A percentile compares a stretch with the other conserved stretches of the same genome.
Conservation (phyloP, 2,329 filamentous ascomycete species). For the Neonectria coccinea region DNA sequence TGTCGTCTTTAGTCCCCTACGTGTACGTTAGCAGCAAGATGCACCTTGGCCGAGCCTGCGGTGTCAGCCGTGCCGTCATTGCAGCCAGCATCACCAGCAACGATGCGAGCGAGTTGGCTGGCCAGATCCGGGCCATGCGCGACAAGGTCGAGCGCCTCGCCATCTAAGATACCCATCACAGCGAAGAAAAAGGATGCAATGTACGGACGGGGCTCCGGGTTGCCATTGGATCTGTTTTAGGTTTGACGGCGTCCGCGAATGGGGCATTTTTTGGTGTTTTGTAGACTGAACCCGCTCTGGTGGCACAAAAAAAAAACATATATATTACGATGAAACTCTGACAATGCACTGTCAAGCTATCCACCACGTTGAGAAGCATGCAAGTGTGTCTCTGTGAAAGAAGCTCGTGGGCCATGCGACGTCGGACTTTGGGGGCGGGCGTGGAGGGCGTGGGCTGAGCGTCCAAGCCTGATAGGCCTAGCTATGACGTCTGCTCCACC, state of each 20-base stretch:
- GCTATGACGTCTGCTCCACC: conserved; percentile 44
- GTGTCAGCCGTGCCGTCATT: conserved; percentile 90
- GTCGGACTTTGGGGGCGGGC: conserved; percentile 28
- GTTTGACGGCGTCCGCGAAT: conserved; percentile 26
- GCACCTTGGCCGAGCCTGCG: conserved; percentile 87
- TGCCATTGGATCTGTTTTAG: conserved; percentile 29
- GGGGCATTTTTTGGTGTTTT: conserved; percentile 31
- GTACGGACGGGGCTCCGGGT: conserved; percentile 9
- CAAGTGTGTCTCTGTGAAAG: not conserved
- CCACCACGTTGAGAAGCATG: conserved; percentile 1
- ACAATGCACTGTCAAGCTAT: not conserved
- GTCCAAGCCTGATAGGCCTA: conserved; percentile 34
- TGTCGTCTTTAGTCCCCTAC: conserved; percentile 57
- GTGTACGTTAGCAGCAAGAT: conserved; percentile 83
- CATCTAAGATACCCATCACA: conserved; percentile 71
- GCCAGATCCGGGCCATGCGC: conserved; percentile 89
- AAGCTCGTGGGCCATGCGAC: conserved; percentile 34
- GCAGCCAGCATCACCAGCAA: conserved; percentile 90
- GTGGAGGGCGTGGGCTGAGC: conserved; percentile 27
- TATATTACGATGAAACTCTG: conserved; percentile 35
- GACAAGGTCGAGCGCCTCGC: conserved; percentile 96
- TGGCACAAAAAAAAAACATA: conserved; percentile 29
- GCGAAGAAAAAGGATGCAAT: conserved; percentile 32
- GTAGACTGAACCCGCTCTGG: conserved; percentile 30
- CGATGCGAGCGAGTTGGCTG: conserved; percentile 87